Evolutionary conservation across 768 basidiomycete genomes (phyloP), one percentile per base, ranked within the genome.

Genomic region (Psilocybe cubensis): DNA sequence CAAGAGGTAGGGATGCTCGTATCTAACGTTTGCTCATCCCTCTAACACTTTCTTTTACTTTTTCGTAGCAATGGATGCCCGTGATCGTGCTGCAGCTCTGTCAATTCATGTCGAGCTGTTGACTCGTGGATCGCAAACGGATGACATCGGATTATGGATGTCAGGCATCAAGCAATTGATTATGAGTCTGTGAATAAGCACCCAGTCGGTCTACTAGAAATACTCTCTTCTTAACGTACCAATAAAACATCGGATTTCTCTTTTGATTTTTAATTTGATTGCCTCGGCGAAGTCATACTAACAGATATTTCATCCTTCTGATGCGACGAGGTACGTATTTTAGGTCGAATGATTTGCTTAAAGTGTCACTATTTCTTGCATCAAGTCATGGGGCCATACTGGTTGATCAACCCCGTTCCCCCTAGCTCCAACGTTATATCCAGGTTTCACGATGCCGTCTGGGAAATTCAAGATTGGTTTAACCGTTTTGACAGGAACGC

Each of bases 141-240:
- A 92, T 50, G 93, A 96, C 63, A 92, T 96, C 68, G 86, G 84
- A 1, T 66, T 91, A 54, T 91, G 87, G 88, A 91, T 95, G 92
- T 87, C 93, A 11, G 93, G 91, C 6, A 74, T 96, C 56, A 96
- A 96, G 72, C 92, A 94, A 69, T 72, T 97, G 63, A 91, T 96
- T 67, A 76, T 86, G 78, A 81, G 84, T 63, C 64, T 92, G 72
- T 91, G 24, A 41, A 40, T 1, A 51, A 38, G 10, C 12, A 33
- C 11, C 25, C 48, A 18, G 7, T 29, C 29, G 18, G 29, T 29
- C 17, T 50, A 4, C 14, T 38, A 33, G 48, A 50, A 50, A 23
- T 33, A 33, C 1, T 31, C 21, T 12, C 2, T 28, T 18, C 8
- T 43, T 43, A 43, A 8, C 35, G 14, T 46, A 46, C 12, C 45